Evolutionary conservation across 2,329 filamentous ascomycete species (phyloP).

Genomic region (Fonsecaea monophora): DNA sequence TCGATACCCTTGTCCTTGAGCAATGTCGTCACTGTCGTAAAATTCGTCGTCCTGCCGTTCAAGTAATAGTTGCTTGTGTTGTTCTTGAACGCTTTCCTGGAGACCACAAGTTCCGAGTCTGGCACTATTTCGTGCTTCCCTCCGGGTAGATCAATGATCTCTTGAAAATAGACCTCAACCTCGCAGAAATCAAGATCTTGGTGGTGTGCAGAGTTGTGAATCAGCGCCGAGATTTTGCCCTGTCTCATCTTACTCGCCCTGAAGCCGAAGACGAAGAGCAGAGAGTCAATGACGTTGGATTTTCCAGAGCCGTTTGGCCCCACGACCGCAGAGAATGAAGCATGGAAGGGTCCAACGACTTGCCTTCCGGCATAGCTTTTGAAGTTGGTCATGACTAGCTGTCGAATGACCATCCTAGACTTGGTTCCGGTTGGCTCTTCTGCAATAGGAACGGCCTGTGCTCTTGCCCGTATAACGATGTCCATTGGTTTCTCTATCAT

Average conservation of each 20-base stretch:
- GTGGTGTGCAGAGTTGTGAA: conserved; percentile 91
- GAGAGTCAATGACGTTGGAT: conserved; percentile 97
- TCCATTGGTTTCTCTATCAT: conserved; percentile 90
- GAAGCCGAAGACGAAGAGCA: conserved; percentile 99
- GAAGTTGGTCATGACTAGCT: conserved; percentile 93
- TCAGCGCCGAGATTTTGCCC: conserved; percentile 95
- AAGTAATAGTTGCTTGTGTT: conserved; percentile 99
- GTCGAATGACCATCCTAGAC: conserved; percentile 87
- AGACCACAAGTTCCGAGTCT: conserved; percentile 84
- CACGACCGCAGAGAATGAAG: conserved; percentile 96
- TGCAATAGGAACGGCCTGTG: conserved; percentile 61
- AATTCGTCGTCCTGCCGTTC: conserved; percentile 86
- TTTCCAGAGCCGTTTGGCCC: conserved; percentile 98
- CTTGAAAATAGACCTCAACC: conserved; percentile 94
- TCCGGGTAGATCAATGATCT: conserved; percentile 85
- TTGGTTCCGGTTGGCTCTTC: conserved; percentile 80
- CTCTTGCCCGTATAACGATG: conserved; percentile 86
- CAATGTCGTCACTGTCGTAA: conserved; percentile 86
- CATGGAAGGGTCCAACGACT: conserved; percentile 94
- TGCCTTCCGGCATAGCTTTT: conserved; percentile 97
- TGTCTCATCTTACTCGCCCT: conserved; percentile 99
- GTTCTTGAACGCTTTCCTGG: conserved; percentile 93
- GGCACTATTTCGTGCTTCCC: conserved; percentile 79
- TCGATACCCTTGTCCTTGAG: conserved; percentile 89
- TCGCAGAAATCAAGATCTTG: conserved; percentile 90